phyloP scores from a whole-genome alignment of 768 basidiomycete species.

The Krasilnikovozyma curviuscula region DNA sequence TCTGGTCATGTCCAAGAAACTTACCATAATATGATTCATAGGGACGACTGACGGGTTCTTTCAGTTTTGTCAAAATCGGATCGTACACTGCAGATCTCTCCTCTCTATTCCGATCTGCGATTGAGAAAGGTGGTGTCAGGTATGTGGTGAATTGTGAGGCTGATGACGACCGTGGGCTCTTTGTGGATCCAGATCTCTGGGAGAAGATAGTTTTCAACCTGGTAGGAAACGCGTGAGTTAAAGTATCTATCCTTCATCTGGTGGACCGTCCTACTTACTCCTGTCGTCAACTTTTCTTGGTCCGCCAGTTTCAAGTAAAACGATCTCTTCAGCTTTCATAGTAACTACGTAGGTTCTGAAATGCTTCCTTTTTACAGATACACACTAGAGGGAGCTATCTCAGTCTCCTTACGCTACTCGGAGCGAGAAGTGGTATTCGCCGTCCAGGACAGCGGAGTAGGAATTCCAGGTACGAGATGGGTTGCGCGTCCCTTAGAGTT shows the following conservation, averaged over 20 bases:
- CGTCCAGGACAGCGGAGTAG: slow-evolving; percentile 29
- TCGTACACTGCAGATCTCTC: slow-evolving; percentile 26
- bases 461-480: too few relatives aligned
- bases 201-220: slow-evolving; percentile 27
- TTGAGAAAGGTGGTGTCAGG: slow-evolving; percentile 24
- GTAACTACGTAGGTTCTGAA: slow-evolving; percentile 5
- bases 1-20: background rate
- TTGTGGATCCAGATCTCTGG: slow-evolving; percentile 27
- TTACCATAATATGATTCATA: background rate
- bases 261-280: too few relatives aligned
- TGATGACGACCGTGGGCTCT: slow-evolving; percentile 15
- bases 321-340: too few relatives aligned
- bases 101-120: slow-evolving; percentile 25
- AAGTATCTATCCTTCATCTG: slow-evolving; percentile 22
- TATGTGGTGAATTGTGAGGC: slow-evolving; percentile 24
- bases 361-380: slow-evolving; percentile 23
- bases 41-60: slow-evolving; percentile 24
- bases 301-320: too few relatives aligned
- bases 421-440: slow-evolving; percentile 21
- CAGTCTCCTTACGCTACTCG: slow-evolving; percentile 21
- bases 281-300: too few relatives aligned
- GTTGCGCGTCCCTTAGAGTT: too few relatives aligned
- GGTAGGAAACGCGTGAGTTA: slow-evolving; percentile 26
- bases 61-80: slow-evolving; percentile 25
- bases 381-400: slow-evolving; percentile 24